phyloP scores from a whole-genome alignment of 176 grass and related monocot genomes.

The Carex kokanica region DNA sequence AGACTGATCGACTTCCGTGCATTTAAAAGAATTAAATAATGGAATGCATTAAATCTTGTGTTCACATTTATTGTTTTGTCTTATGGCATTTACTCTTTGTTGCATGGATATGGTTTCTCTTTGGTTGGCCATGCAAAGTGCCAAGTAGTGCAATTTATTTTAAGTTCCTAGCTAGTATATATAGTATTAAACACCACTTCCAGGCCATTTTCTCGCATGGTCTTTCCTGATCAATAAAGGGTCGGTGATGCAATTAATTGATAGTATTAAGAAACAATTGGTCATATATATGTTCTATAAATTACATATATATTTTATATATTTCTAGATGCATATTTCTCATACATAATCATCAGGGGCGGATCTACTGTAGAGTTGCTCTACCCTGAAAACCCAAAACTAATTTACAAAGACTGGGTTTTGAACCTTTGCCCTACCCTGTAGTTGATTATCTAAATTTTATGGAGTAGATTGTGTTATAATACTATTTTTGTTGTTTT shows the following conservation, averaged over 20 bases:
- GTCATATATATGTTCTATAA: conserved; percentile 8
- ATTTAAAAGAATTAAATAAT: not conserved
- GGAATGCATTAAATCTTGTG: conserved; percentile 8
- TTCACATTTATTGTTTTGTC: not conserved
- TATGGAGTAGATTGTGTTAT: no score
- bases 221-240: not conserved
- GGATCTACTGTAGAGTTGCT: no score
- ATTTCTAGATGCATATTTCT: not conserved
- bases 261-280: not conserved
- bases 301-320: not conserved
- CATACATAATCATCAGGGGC: not conserved
- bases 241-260: conserved; percentile 5
- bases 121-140: conserved; percentile 25
- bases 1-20: not conserved
- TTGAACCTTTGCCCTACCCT: no score
- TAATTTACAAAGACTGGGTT: no score
- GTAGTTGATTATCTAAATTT: no score
- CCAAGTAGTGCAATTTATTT: conserved; percentile 18
- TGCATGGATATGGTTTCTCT: conserved; percentile 20
- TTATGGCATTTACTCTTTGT: not conserved
- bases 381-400: no score
- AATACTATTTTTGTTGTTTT: no score
- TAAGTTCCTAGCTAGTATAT: conserved; percentile 10
- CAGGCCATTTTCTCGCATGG: not conserved
- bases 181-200: conserved; percentile 16